Percentiles rank a stretch among this genome's conserved stretches.
phyloP scores from a whole-genome alignment of 1,139 yeast genomes.

The Arxiozyma slooffiae region DNA sequence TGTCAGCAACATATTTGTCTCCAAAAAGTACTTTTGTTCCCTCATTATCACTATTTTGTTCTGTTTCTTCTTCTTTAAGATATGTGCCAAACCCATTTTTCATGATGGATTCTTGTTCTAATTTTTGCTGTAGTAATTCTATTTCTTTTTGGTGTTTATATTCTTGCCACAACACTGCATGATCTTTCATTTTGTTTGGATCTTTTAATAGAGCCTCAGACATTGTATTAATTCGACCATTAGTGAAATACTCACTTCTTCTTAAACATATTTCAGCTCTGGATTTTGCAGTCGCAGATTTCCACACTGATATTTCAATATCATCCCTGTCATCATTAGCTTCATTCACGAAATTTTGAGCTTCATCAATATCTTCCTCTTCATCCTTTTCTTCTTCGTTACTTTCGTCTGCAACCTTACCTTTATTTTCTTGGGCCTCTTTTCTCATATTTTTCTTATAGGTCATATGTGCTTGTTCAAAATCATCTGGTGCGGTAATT shows the following conservation, averaged over 20 bases:
- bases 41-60: slow-evolving; percentile 1
- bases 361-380: slow-evolving; percentile 25
- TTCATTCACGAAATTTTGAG: slow-evolving; percentile 31
- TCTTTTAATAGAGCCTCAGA: slow-evolving; percentile 60
- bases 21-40: slow-evolving; percentile 9
- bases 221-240: slow-evolving; percentile 46
- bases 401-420: neutral
- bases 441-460: neutral
- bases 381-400: slow-evolving; percentile 13
- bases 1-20: slow-evolving; percentile 22
- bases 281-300: slow-evolving; percentile 64
- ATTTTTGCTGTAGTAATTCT: slow-evolving; percentile 20
- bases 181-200: slow-evolving; percentile 46
- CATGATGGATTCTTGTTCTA: slow-evolving; percentile 28
- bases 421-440: neutral
- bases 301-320: slow-evolving; percentile 72
- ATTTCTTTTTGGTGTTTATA: slow-evolving; percentile 25
- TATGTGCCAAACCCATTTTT: slow-evolving; percentile 29
- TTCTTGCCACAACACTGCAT: slow-evolving; percentile 24
- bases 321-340: slow-evolving; percentile 52
- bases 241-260: slow-evolving; percentile 58
- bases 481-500: no score
- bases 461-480: neutral
- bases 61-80: slow-evolving; percentile 22
- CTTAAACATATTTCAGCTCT: slow-evolving; percentile 66